Conservation (phyloP, 2,329 filamentous ascomycete species). For the Cercospora zeina region DNA sequence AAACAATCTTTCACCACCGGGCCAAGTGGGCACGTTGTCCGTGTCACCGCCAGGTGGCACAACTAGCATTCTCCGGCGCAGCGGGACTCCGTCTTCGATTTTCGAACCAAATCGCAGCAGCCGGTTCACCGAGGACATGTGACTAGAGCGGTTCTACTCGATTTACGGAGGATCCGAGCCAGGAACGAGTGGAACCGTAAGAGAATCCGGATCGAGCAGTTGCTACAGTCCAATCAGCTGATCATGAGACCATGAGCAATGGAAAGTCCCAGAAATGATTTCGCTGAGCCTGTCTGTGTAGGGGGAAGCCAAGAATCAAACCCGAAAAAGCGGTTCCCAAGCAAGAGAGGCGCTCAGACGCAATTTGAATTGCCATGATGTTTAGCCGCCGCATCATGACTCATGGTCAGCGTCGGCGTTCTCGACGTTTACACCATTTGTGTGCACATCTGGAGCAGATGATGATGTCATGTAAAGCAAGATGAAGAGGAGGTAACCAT, state of each 20-base stretch:
- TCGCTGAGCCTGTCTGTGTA: neutral
- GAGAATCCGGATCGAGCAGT: slow-evolving; percentile 10
- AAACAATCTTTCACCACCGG: slow-evolving; percentile 31
- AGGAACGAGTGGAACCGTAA: slow-evolving; percentile 13
- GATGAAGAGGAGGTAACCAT: neutral
- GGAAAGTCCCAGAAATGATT: neutral
- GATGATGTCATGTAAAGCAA: slow-evolving; percentile 11
- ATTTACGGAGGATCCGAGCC: slow-evolving; percentile 2
- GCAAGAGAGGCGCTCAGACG: neutral
- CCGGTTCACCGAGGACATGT: slow-evolving; percentile 35
- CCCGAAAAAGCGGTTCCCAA: neutral
- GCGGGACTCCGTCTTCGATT: slow-evolving; percentile 27
- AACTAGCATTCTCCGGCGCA: slow-evolving; percentile 17
- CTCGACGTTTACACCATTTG: slow-evolving; percentile 3
- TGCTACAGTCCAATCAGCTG: slow-evolving; percentile 11
- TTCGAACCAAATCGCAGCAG: slow-evolving; percentile 28
- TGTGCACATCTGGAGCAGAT: slow-evolving; percentile 12
- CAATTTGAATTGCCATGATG: neutral
- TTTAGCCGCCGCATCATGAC: slow-evolving; percentile 15
- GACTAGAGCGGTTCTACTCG: slow-evolving; percentile 23
- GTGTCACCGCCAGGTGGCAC: slow-evolving; percentile 22
- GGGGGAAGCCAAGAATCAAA: neutral
- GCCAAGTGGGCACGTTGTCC: slow-evolving; percentile 19
- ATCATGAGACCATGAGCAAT: neutral
- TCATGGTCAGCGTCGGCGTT: slow-evolving; percentile 13